Conservation (phyloP, 1,139 yeast genomes). For the Scheffersomyces stambukii region DNA sequence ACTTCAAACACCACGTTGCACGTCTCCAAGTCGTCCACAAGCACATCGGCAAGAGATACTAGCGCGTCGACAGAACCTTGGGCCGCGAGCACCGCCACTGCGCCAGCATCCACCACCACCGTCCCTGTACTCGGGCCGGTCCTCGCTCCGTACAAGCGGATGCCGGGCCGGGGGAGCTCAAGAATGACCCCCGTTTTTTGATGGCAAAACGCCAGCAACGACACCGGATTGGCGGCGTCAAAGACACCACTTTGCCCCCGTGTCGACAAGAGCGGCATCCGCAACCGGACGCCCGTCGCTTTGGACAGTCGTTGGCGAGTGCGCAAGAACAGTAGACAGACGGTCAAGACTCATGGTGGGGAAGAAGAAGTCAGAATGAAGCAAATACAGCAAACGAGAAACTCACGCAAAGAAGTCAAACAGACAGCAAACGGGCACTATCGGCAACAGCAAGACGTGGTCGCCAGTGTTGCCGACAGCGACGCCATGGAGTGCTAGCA, state of each 20-base stretch:
- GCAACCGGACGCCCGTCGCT: no score
- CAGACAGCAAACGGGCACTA: no score
- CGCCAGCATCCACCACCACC: constrained; percentile 6
- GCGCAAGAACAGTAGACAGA: no score
- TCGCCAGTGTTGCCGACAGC: no score
- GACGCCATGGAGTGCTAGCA: no score
- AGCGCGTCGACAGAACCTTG: constrained; percentile 1
- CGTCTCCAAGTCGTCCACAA: constrained; percentile 8
- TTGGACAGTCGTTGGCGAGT: no score
- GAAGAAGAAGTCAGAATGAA: no score
- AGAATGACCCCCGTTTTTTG: constrained; percentile 6
- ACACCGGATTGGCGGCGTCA: constrained; percentile 16
- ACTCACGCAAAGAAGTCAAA: no score
- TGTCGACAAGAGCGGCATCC: no score
- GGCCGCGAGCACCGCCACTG: constrained; percentile 1
- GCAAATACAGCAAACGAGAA: no score
- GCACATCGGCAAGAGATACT: constrained; percentile 7
- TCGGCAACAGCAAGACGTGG: no score
- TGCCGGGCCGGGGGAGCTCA: constrained; percentile 6
- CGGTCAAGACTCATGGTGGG: no score
- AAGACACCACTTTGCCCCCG: constrained; percentile 15
- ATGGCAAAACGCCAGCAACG: constrained; percentile 4
- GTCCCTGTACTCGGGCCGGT: constrained; percentile 1
- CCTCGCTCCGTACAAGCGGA: constrained; percentile 4
- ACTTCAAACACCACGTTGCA: constrained; percentile 5